phyloP scores from a whole-genome alignment of 2,329 filamentous ascomycete species.

The Xenoacremonium recifei region DNA sequence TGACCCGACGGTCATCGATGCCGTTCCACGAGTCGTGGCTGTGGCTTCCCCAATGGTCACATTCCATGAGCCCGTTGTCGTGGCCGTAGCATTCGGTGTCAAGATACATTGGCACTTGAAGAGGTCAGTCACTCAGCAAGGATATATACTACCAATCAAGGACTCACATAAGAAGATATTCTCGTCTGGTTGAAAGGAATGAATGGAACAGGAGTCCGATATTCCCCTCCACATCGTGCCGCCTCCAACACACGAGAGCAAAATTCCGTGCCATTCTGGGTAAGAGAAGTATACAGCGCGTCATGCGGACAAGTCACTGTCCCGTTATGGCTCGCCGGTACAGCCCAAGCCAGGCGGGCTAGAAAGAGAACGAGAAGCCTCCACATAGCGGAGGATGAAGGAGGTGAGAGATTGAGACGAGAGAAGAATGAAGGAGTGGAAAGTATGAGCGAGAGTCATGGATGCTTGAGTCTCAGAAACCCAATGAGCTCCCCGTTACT shows the following conservation, averaged over 20 bases:
- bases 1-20: no score
- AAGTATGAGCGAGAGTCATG: neutral
- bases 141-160: neutral
- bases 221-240: slow-evolving; percentile 16
- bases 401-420: slow-evolving; percentile 1
- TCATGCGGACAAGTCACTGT: slow-evolving; percentile 25
- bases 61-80: slow-evolving; percentile 1
- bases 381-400: slow-evolving; percentile 16
- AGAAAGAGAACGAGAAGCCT: slow-evolving; percentile 13
- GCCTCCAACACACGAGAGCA: slow-evolving; percentile 29
- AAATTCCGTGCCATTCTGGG: slow-evolving; percentile 23
- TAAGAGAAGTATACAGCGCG: slow-evolving; percentile 29
- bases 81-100: slow-evolving; percentile 2
- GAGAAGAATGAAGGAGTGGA: neutral
- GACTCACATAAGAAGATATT: slow-evolving; percentile 32
- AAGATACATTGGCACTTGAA: slow-evolving; percentile 28
- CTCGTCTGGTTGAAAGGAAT: slow-evolving; percentile 25
- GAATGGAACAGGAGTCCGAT: slow-evolving; percentile 29
- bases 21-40: slow-evolving; percentile 1
- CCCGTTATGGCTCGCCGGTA: slow-evolving; percentile 14
- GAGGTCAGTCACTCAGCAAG: neutral
- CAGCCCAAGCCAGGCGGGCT: slow-evolving; percentile 1
- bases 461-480: neutral
- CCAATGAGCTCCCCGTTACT: slow-evolving; percentile 2
- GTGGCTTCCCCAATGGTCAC: neutral